Evolutionary conservation across 306 rosid species (phyloP), one percentile per base, ranked within the genome.

Genomic region (Acacia crassicarpa): DNA sequence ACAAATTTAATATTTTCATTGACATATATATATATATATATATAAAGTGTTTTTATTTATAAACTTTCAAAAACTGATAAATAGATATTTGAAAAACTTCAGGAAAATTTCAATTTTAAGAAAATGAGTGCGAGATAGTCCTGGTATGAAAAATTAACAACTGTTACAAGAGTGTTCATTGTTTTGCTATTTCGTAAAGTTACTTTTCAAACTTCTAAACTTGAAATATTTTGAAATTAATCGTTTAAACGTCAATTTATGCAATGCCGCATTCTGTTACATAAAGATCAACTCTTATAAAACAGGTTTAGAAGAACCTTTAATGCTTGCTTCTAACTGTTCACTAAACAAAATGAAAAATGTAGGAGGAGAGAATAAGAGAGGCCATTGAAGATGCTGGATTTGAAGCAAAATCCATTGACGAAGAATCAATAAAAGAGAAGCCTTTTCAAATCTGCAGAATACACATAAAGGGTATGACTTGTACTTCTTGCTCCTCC

Each of bases 401-500:
- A 54, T 93, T 91, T 81, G 83, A 86, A 86, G 91, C 92, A 49
- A 84, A 83, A 10, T 43, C 84, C 78, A 45, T 74, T 3, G 80
- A 79, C 40, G 90, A 85, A 19, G 78, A 81, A 8, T 30, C 61
- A 6, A 5, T 35, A 20, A 82, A 69, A 11, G 88, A 80, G 33
- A 80, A 44, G 54, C 43, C 85, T 9, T 69, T 76, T 62, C 92
- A 88, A 84, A 86, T 84, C 25, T 91, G 97, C 67, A 90, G 94
- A 63, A 86, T 93, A 20, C 82, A 83, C 43, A 84, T 93, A 53
- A 84, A 77, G 17, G 97, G 92, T 67, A 93, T 93, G 97, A 90
- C 94, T 35, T 91, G 97, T 81, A 93, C 89, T 25, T 86, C 97
- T 35, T 93, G 95, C 67, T 90, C 94, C 65, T 89, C 94, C 49